These are phyloP conservation scores for Erigeron philadelphicus DNA, from an alignment of 140 eudicot species.

Conservation along the genomic window DNA sequence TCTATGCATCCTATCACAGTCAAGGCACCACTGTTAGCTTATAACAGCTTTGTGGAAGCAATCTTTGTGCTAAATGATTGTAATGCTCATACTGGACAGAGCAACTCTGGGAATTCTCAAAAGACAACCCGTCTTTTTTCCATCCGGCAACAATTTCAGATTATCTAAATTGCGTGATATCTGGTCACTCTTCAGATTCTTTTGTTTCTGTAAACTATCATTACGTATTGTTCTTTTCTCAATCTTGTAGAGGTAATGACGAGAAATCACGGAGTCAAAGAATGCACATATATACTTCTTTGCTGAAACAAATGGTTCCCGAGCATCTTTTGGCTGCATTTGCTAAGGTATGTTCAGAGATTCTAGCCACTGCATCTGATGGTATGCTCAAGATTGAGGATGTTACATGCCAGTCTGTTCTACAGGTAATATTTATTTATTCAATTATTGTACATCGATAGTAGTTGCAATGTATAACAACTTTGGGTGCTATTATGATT, in stretches of 20 bases:
- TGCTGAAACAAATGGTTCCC: constrained; percentile 97
- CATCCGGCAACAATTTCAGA: constrained; percentile 44
- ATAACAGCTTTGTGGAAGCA: constrained; percentile 95
- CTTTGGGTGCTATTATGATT: neutral
- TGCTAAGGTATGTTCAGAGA: constrained; percentile 95
- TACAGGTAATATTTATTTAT: constrained; percentile 54
- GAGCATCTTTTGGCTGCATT: constrained; percentile 96
- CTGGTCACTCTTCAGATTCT: neutral
- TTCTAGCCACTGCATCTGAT: constrained; percentile 88
- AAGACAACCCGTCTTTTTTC: constrained; percentile 53
- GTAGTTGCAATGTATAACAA: neutral
- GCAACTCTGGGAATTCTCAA: constrained; percentile 44
- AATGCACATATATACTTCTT: constrained; percentile 76
- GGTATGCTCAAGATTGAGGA: constrained; percentile 75
- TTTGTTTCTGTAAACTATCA: neutral
- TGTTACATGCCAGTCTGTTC: constrained; percentile 76
- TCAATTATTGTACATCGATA: neutral
- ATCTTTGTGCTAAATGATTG: constrained; percentile 89
- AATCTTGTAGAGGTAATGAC: constrained; percentile 65
- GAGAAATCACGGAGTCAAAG: constrained; percentile 70
- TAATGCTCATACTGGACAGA: constrained; percentile 75
- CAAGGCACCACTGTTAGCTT: constrained; percentile 95
- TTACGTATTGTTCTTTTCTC: neutral
- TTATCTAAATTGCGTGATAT: neutral
- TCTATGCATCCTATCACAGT: constrained; percentile 43